Conservation (phyloP, 495 filamentous ascomycete species). For the Hypoxylon cercidicola region DNA sequence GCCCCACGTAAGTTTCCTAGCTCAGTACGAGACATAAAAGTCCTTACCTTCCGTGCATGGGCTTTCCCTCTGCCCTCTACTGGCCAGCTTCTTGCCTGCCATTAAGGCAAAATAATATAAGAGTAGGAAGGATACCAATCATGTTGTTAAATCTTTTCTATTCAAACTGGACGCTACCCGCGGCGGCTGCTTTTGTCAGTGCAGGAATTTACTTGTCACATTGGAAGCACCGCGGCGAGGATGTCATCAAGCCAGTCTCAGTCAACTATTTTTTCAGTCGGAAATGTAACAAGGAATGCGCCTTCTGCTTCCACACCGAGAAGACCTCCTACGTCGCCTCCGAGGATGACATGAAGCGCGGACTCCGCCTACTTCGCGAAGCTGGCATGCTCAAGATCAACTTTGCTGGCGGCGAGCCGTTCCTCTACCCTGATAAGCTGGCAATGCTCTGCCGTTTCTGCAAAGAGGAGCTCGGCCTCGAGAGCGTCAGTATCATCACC, state of each 20-base stretch:
- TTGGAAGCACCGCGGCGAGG: neutral
- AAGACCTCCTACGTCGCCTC: slow-evolving; percentile 55
- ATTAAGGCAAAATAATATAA: neutral
- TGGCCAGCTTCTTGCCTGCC: neutral
- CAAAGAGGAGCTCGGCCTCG: slow-evolving; percentile 61
- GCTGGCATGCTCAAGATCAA: slow-evolving; percentile 70
- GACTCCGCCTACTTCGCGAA: slow-evolving; percentile 56
- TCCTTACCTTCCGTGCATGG: neutral
- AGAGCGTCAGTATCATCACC: slow-evolving; percentile 64
- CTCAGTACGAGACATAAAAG: too few relatives aligned
- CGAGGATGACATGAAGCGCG: slow-evolving; percentile 54
- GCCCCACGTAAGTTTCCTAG: too few relatives aligned
- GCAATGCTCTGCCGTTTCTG: slow-evolving; percentile 60
- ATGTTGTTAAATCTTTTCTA: slow-evolving; percentile 11
- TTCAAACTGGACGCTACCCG: neutral
- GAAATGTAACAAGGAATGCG: slow-evolving; percentile 63
- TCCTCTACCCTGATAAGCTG: slow-evolving; percentile 62
- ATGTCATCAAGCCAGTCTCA: slow-evolving; percentile 47
- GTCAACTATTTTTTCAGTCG: slow-evolving; percentile 63
- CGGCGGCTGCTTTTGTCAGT: neutral
- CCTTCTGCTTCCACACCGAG: slow-evolving; percentile 69
- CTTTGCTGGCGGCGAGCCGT: slow-evolving; percentile 69
- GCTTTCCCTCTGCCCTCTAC: neutral
- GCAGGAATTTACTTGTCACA: neutral
- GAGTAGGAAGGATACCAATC: neutral